Evolutionary conservation across 2,329 filamentous ascomycete genomes (phyloP).

Genomic region (Aspergillus caelatus): DNA sequence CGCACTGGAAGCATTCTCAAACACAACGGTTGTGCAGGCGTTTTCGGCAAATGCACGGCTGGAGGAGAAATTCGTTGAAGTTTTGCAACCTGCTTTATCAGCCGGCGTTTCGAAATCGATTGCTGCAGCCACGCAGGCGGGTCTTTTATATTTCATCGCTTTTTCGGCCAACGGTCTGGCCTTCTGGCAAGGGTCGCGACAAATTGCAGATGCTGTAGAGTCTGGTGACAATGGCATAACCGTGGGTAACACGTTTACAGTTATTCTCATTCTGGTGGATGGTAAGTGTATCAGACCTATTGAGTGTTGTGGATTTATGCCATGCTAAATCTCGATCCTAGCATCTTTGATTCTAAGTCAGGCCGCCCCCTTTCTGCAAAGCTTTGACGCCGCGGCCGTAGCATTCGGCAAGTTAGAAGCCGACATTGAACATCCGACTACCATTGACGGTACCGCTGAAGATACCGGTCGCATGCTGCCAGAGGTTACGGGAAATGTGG

Average conservation of each 20-base stretch:
- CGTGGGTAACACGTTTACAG: slow-evolving; percentile 41
- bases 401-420: slow-evolving; percentile 61
- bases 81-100: slow-evolving; percentile 54
- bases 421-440: slow-evolving; percentile 57
- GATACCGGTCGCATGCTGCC: slow-evolving; percentile 23
- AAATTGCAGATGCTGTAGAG: slow-evolving; percentile 47
- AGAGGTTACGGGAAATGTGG: slow-evolving; percentile 33
- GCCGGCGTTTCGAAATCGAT: slow-evolving; percentile 62
- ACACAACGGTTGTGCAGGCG: slow-evolving; percentile 65
- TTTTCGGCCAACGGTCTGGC: slow-evolving; percentile 69
- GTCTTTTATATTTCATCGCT: slow-evolving; percentile 67
- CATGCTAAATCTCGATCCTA: background rate
- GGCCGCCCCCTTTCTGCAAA: slow-evolving; percentile 45
- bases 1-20: slow-evolving; percentile 63
- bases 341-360: slow-evolving; percentile 43
- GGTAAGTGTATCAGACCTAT: background rate
- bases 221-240: slow-evolving; percentile 23
- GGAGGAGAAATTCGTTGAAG: slow-evolving; percentile 60
- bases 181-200: slow-evolving; percentile 67
- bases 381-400: slow-evolving; percentile 53
- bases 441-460: slow-evolving; percentile 46
- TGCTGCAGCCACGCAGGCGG: slow-evolving; percentile 60
- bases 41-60: slow-evolving; percentile 63
- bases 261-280: slow-evolving; percentile 44
- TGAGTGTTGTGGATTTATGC: too few relatives aligned